Evolutionary conservation across 1,284 basidiomycete genomes (phyloP), one percentile per base, ranked within the genome.

Genomic region (Veloboletus limbatus): DNA sequence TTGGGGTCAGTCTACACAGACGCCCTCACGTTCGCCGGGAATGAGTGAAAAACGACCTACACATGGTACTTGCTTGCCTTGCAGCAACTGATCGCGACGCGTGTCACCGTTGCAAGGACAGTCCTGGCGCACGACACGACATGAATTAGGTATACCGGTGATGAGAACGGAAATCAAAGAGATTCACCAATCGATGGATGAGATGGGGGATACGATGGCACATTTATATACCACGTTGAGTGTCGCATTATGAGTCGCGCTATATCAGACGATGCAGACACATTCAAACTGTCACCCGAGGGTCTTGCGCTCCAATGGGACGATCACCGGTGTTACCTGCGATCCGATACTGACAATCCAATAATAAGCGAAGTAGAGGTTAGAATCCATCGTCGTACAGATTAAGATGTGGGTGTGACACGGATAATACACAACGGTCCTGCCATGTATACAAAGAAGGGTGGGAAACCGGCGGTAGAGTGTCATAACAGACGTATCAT

Each of bases 111-210:
- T 52, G 27, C 44, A 54, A 4, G 46, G 51, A 49, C 53, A 54
- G 41, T 56, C 45, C 52, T 56, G 25, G 24, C 10, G n/a, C n/a
- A n/a, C n/a, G n/a, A 5, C 14, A 26, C 4, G 17, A 31, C n/a
- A n/a, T n/a, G n/a, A n/a, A n/a, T n/a, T n/a, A n/a, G n/a, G n/a
- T n/a, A n/a, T n/a, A n/a, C n/a, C n/a, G n/a, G n/a, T n/a, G n/a
- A n/a, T n/a, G n/a, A n/a, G n/a, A n/a, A n/a, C n/a, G n/a, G n/a
- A n/a, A 14, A n/a, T 13, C 8, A 18, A 11, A n/a, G 17, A 40
- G 27, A 54, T 76, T 79, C 53, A 78, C 75, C 24, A 79, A 65
- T 13, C 79, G 58, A 52, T 79, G 76, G 25, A 79, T 71, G 53
- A 79, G 66, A 53, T 76, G 73, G 9, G 72, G 70, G n/a, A n/a